Percentiles rank a stretch among this genome's conserved stretches.
Conservation (phyloP, 805 yeast genomes). For the Jamesozyma lodderae region DNA sequence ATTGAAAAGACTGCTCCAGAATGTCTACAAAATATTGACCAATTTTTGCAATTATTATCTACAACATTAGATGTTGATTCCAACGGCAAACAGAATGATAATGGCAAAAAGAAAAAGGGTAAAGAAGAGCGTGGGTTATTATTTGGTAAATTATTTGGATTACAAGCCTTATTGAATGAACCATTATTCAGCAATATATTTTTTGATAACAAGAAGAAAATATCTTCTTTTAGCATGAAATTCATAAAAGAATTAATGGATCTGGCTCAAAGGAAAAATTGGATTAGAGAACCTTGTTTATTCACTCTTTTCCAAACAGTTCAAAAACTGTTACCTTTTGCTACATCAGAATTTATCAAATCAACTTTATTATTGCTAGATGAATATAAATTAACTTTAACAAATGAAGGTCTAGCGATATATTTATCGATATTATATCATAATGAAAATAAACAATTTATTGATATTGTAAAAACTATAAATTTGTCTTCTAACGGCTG, state of each 20-base stretch:
- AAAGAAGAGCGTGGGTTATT: constrained; percentile 70
- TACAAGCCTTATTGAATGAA: constrained; percentile 62
- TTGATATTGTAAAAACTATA: constrained; percentile 5
- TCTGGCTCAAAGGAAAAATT: constrained; percentile 56
- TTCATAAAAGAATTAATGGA: constrained; percentile 44
- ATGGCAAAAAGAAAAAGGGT: constrained; percentile 48
- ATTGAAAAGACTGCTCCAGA: constrained; percentile 19
- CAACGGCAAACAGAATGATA: constrained; percentile 31
- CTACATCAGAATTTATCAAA: constrained; percentile 11
- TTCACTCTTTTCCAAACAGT: constrained; percentile 57
- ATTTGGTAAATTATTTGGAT: constrained; percentile 80
- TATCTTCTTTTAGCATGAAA: constrained; percentile 28
- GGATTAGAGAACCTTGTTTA: constrained; percentile 80
- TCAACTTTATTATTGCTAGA: constrained; percentile 38
- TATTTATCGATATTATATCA: constrained; percentile 34
- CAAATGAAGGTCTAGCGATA: constrained; percentile 75
- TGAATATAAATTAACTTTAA: constrained; percentile 45
- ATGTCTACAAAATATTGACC: constrained; percentile 14
- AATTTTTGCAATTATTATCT: constrained; percentile 17
- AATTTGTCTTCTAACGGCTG: constrained; percentile 34
- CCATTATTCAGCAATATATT: constrained; percentile 29
- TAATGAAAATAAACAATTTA: constrained; percentile 1
- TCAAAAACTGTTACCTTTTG: constrained; percentile 20
- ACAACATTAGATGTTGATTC: constrained; percentile 32
- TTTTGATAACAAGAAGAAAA: constrained; percentile 20